Evolutionary conservation across 805 yeast species (phyloP), one percentile per base, ranked within the genome.

Genomic region (Cyberlindnera misumaiensis): DNA sequence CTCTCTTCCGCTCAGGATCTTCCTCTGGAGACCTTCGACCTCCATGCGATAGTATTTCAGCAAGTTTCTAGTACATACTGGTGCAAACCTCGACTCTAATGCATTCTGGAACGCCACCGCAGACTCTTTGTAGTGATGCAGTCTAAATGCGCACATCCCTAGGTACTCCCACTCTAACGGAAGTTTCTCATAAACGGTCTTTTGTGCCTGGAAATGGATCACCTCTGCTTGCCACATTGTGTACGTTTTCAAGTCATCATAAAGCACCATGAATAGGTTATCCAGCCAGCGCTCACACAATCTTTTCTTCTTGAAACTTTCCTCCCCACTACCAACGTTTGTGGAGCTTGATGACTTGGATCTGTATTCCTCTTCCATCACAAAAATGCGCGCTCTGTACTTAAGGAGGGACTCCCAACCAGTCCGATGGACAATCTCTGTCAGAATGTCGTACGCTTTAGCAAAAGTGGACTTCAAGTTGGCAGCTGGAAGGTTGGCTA

Each of bases 211-310:
- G 63, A 83, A 82, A 60, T 90, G 96, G 45, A 88, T 75, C 48
- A 74, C 73, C 58, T 93, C 96, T 0, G 96, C 88, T 58, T 88
- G 89, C 93, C 96, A 90, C 71, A 86, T 74, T 1, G 96, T 87
- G 58, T 84, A 90, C 1, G 85, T 78, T 53, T 83, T 70, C 51
- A 84, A 68, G 55, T 84, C 95, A 50, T 80, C 86, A 51, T 79
- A 80, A 28, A 80, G 58, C 8, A 79, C 54, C 83, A 80, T 77
- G 55, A 80, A 80, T 43, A 80, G 58, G 53, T 78, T 78, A 58
- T 80, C 87, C 43, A 80, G 64, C 87, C 87, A 80, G 52, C 85
- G 68, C 55, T 80, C 86, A 63, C 87, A 80, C 30, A 80, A 64
- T 53, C 85, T 61, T 51, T 80, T 80, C 55, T 74, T 71, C 49